A percentile compares a stretch with the other conserved stretches of the same genome.
These are phyloP conservation scores for Hypoxylon subgilvum DNA, from an alignment of 495 filamentous ascomycete species.

Conservation along the genomic window DNA sequence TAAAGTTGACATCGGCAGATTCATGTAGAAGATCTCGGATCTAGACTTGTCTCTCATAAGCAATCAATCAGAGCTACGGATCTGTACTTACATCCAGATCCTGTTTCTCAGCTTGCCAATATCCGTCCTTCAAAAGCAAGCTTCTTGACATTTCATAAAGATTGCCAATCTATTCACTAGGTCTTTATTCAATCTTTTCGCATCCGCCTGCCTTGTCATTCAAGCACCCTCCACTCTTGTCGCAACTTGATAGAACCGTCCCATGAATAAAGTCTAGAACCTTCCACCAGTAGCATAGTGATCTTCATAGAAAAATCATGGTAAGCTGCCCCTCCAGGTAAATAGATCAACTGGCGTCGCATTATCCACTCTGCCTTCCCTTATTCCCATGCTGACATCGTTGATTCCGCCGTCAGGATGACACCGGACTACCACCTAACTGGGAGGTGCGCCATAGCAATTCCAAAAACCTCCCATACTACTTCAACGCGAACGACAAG, in stretches of 20 bases:
- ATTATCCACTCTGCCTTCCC: neutral
- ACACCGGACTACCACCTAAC: slow-evolving; percentile 80
- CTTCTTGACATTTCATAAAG: neutral
- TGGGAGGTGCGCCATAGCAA: slow-evolving; percentile 98
- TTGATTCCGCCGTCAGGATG: slow-evolving; percentile 52
- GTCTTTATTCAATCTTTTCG: neutral
- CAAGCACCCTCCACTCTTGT: no score
- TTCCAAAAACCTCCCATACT: slow-evolving; percentile 97
- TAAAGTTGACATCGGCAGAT: neutral
- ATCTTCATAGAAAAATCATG: slow-evolving; percentile 16
- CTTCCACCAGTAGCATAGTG: slow-evolving; percentile 3
- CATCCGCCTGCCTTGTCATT: no score
- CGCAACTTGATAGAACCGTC: neutral
- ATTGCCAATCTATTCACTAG: neutral
- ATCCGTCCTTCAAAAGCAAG: neutral
- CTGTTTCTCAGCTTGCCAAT: neutral
- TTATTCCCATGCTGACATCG: neutral
- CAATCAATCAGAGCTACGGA: neutral
- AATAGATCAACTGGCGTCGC: no score
- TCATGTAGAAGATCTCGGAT: neutral
- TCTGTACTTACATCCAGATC: neutral
- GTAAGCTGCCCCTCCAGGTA: slow-evolving; percentile 9
- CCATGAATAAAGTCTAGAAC: slow-evolving; percentile 7
- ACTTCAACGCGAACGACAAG: slow-evolving; percentile 84
- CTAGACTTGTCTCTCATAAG: neutral